Percentiles rank a stretch among this genome's conserved stretches.
Evolutionary conservation across 2,329 filamentous ascomycete species (phyloP).

Genomic region (Sclerotinia nivalis): DNA sequence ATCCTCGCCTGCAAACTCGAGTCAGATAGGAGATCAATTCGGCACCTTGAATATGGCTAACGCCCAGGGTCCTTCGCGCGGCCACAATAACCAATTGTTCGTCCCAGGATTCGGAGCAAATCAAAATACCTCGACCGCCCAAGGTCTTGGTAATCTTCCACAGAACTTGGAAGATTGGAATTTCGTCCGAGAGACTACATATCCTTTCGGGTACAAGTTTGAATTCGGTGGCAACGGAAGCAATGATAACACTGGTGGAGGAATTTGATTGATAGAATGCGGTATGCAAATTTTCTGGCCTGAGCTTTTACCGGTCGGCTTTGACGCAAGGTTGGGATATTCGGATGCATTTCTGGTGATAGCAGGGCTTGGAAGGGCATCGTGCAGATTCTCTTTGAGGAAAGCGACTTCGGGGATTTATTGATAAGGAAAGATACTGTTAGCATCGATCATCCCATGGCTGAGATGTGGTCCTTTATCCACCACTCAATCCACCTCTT

Average conservation of each 20-base stretch:
- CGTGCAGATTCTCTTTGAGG: neutral
- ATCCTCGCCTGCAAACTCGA: conserved; percentile 17
- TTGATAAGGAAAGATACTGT: neutral
- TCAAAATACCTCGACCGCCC: neutral
- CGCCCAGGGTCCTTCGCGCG: neutral
- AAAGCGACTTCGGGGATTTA: neutral
- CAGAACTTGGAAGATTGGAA: conserved; percentile 15
- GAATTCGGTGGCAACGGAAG: conserved; percentile 4
- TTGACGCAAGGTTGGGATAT: neutral
- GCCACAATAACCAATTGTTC: conserved; percentile 18
- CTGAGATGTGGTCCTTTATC: neutral
- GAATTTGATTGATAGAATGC: neutral
- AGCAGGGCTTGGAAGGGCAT: neutral
- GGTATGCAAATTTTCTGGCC: neutral
- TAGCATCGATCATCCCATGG: neutral
- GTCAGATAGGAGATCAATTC: conserved; percentile 8
- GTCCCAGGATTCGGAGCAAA: conserved; percentile 1
- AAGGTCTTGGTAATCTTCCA: neutral
- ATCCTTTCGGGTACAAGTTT: conserved; percentile 14
- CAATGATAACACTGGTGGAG: neutral
- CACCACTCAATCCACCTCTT: neutral
- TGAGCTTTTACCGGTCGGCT: neutral
- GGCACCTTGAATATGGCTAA: neutral
- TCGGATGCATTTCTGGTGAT: neutral
- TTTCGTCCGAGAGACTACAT: neutral